Conservation (phyloP, 2,329 filamentous ascomycete species). For the Aspergillus persii region DNA sequence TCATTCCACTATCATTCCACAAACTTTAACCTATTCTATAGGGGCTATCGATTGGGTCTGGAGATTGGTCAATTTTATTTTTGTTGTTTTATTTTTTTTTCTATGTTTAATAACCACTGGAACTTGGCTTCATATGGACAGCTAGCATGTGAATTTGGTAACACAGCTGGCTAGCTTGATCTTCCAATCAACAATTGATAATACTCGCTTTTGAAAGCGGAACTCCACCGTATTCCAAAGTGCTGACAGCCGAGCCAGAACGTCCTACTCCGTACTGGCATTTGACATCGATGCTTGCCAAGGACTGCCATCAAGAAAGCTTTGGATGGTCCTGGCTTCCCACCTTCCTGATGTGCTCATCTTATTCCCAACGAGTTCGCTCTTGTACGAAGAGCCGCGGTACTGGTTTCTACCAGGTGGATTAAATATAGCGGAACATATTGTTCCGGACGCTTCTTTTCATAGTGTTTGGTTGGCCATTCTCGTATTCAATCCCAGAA, state of each 20-base stretch:
- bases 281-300: too few relatives aligned
- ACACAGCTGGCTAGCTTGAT: background rate
- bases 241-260: background rate
- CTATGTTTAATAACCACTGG: background rate
- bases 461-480: conserved; percentile 69
- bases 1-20: background rate
- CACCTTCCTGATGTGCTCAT: background rate
- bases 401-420: too few relatives aligned
- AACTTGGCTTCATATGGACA: too few relatives aligned
- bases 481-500: conserved; percentile 71
- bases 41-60: background rate
- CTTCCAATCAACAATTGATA: background rate
- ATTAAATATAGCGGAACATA: conserved; percentile 69
- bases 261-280: background rate
- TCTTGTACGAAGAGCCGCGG: background rate
- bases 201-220: background rate
- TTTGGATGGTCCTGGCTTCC: background rate
- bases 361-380: background rate
- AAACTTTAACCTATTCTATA: background rate
- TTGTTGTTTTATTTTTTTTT: background rate
- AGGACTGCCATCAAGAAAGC: background rate
- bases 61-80: background rate
- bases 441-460: conserved; percentile 72
- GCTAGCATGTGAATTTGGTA: background rate
- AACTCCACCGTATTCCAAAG: background rate